Conservation (phyloP, 2,329 filamentous ascomycete species). For the Saccharata proteae region DNA sequence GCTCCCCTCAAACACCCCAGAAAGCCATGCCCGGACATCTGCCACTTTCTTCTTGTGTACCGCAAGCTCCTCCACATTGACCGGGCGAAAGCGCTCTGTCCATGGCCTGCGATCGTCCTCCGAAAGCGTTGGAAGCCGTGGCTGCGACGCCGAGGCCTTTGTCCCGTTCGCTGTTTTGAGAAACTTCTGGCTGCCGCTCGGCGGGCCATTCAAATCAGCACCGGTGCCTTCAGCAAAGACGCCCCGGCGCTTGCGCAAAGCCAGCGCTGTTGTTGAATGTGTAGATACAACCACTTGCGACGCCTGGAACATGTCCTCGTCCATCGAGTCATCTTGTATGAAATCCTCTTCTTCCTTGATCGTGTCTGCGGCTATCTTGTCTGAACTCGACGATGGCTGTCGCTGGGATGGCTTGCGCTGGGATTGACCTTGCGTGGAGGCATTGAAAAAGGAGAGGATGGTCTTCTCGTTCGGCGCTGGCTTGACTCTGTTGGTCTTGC, state of each 20-base stretch:
- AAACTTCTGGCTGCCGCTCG: conserved; percentile 32
- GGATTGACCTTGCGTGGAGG: conserved; percentile 29
- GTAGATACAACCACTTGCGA: background rate
- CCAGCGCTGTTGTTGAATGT: conserved; percentile 13
- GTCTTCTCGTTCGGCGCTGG: conserved; percentile 26
- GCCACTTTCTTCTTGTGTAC: conserved; percentile 91
- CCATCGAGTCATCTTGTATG: conserved; percentile 24
- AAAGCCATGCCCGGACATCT: conserved; percentile 75
- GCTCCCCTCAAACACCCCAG: conserved; percentile 54
- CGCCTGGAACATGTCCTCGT: conserved; percentile 13
- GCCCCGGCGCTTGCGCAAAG: conserved; percentile 19
- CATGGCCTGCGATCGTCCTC: conserved; percentile 59
- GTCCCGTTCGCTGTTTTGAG: conserved; percentile 25
- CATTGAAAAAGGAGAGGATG: conserved; percentile 38
- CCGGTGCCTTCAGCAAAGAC: conserved; percentile 9
- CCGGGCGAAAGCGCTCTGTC: conserved; percentile 73
- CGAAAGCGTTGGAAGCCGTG: no score
- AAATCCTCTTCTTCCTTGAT: conserved; percentile 21
- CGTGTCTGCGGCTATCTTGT: conserved; percentile 18
- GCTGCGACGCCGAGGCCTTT: conserved; percentile 14
- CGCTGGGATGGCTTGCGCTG: conserved; percentile 15
- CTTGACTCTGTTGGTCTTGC: conserved; percentile 23
- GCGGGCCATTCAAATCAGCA: conserved; percentile 12
- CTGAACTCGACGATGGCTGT: conserved; percentile 27
- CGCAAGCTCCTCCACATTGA: conserved; percentile 67